A percentile compares a stretch with the other conserved stretches of the same genome.
phyloP scores from a whole-genome alignment of 2,329 filamentous ascomycete species.

The Phaeosphaeriaceae sp. region DNA sequence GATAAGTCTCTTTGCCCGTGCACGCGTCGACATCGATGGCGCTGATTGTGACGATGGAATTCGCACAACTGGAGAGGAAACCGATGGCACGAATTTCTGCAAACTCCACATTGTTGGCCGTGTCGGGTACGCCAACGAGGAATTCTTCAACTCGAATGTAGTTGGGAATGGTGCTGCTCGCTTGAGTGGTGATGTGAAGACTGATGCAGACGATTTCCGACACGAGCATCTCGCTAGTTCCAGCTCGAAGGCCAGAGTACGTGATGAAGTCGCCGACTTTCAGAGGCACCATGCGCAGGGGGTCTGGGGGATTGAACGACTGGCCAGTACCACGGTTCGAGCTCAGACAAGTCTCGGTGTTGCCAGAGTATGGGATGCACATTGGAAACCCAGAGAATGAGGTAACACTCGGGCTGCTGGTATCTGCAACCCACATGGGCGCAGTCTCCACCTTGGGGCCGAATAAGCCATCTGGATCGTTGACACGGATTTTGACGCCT shows the following conservation, averaged over 20 bases:
- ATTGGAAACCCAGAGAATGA: slow-evolving; percentile 61
- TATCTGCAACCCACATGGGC: slow-evolving; percentile 58
- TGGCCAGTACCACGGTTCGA: slow-evolving; percentile 46
- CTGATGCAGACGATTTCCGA: slow-evolving; percentile 49
- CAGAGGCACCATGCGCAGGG: slow-evolving; percentile 52
- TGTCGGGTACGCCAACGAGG: slow-evolving; percentile 50
- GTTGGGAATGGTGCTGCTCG: slow-evolving; percentile 38
- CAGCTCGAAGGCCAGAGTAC: slow-evolving; percentile 46
- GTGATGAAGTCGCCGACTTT: slow-evolving; percentile 52
- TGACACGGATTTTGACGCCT: slow-evolving; percentile 50
- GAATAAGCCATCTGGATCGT: slow-evolving; percentile 57
- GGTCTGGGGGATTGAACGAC: slow-evolving; percentile 43
- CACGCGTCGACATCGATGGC: slow-evolving; percentile 54
- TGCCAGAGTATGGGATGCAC: slow-evolving; percentile 56
- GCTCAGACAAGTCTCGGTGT: slow-evolving; percentile 45
- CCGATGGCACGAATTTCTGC: slow-evolving; percentile 47
- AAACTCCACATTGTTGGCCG: slow-evolving; percentile 43
- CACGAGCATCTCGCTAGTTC: slow-evolving; percentile 41
- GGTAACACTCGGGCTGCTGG: slow-evolving; percentile 56
- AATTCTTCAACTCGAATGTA: slow-evolving; percentile 54
- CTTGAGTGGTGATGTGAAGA: slow-evolving; percentile 48
- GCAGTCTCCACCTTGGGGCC: slow-evolving; percentile 23
- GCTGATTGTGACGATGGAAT: slow-evolving; percentile 43
- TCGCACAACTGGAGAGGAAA: slow-evolving; percentile 47
- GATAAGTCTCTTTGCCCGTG: slow-evolving; percentile 49